Conservation (phyloP, 202 grass and related monocot species). For the Brachypodium distachyon region DNA sequence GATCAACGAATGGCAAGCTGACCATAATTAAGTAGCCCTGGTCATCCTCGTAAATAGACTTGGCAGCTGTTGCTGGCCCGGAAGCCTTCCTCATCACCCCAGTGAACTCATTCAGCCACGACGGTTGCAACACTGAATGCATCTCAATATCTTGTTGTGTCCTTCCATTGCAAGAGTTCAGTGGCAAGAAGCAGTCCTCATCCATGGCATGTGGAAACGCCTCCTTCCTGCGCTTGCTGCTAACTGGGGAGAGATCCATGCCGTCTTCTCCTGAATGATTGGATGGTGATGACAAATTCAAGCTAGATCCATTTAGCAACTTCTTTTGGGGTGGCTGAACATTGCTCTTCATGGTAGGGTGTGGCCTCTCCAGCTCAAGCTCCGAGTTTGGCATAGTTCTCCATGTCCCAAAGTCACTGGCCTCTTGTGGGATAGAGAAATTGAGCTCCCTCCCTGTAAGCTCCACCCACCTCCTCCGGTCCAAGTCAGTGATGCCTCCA, state of each 20-base stretch:
- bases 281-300: slow-evolving; percentile 78
- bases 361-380: slow-evolving; percentile 67
- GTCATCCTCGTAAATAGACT: slow-evolving; percentile 91
- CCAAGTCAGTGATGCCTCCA: slow-evolving; percentile 41
- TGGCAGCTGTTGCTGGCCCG: slow-evolving; percentile 81
- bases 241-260: slow-evolving; percentile 86
- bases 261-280: slow-evolving; percentile 65
- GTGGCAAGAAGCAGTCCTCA: slow-evolving; percentile 66
- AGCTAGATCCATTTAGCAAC: slow-evolving; percentile 53
- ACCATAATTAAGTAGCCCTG: slow-evolving; percentile 76
- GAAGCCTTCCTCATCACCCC: slow-evolving; percentile 68
- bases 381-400: slow-evolving; percentile 74
- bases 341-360: slow-evolving; percentile 31
- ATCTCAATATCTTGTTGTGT: slow-evolving; percentile 64
- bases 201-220: slow-evolving; percentile 49
- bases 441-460: slow-evolving; percentile 80
- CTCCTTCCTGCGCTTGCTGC: slow-evolving; percentile 78
- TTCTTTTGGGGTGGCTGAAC: slow-evolving; percentile 57
- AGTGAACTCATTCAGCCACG: slow-evolving; percentile 62
- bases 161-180: slow-evolving; percentile 40
- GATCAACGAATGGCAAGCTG: slow-evolving; percentile 85
- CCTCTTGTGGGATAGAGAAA: slow-evolving; percentile 72
- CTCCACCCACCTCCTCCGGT: slow-evolving; percentile 86
- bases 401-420: slow-evolving; percentile 92
- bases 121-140: slow-evolving; percentile 34